phyloP scores from a whole-genome alignment of 345 rosid genomes.

The Arabis hirsuta region DNA sequence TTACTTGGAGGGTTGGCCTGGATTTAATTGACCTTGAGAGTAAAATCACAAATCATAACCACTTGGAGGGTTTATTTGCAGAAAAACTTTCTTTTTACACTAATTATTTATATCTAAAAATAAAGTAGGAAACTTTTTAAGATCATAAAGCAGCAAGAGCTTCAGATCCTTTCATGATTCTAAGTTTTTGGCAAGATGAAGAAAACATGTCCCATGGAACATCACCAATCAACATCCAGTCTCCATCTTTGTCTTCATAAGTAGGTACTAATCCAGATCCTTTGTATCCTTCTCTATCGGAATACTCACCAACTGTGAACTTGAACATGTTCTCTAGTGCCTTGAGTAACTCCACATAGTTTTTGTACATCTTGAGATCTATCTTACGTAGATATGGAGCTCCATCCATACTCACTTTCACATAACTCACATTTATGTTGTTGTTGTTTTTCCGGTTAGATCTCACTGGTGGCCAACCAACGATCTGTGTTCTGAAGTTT shows the following conservation, averaged over 20 bases:
- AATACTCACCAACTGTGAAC: constrained; percentile 63
- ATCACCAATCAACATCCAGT: constrained; percentile 90
- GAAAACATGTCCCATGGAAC: constrained; percentile 92
- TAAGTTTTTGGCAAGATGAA: constrained; percentile 76
- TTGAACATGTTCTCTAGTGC: constrained; percentile 79
- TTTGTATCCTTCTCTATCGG: constrained; percentile 74
- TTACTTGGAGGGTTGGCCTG: too few species aligned
- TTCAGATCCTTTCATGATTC: constrained; percentile 89
- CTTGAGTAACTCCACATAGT: constrained; percentile 59
- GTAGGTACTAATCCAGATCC: constrained; percentile 76
- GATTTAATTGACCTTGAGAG: too few species aligned
- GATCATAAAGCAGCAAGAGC: constrained; percentile 38
- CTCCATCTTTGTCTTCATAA: constrained; percentile 86
- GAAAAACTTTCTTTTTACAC: too few species aligned
- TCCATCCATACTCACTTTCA: constrained; percentile 92
- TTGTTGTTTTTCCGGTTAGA: constrained; percentile 48
- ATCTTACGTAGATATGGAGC: constrained; percentile 85
- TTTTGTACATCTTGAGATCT: constrained; percentile 64
- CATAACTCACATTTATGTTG: constrained; percentile 56
- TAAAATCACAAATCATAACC: too few species aligned
- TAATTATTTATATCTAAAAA: not conserved
- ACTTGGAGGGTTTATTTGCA: too few species aligned
- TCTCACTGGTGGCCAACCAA: constrained; percentile 83
- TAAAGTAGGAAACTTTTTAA: not conserved
- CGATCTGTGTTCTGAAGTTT: constrained; percentile 60